These are phyloP conservation scores for Suillus cothurnatus DNA, from an alignment of 768 basidiomycete genomes.

Conservation along the genomic window DNA sequence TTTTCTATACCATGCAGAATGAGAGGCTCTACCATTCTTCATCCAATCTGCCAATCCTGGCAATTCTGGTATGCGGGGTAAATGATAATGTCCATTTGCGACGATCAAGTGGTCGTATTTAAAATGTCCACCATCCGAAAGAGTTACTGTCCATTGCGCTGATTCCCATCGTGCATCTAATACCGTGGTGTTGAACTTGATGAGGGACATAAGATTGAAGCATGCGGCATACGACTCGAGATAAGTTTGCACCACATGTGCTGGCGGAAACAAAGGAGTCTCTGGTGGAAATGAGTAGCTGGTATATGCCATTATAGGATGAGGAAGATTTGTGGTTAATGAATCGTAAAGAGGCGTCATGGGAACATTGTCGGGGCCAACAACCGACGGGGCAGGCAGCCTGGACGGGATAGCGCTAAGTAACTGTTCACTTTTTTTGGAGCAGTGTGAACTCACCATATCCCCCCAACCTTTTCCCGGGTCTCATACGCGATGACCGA, in stretches of 20 bases:
- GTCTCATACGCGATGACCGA: constrained; percentile 63
- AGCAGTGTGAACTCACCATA: constrained; percentile 57
- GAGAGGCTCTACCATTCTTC: constrained; percentile 49
- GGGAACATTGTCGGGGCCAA: constrained; percentile 44
- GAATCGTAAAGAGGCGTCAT: constrained; percentile 77
- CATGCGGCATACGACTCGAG: constrained; percentile 63
- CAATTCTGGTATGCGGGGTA: constrained; percentile 61
- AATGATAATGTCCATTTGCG: constrained; percentile 74
- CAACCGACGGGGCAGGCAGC: constrained; percentile 55
- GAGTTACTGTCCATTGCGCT: constrained; percentile 51
- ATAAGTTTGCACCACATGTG: constrained; percentile 65
- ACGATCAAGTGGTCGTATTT: constrained; percentile 69
- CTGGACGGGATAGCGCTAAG: constrained; percentile 31
- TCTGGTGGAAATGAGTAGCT: constrained; percentile 68
- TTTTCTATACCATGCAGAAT: constrained; percentile 70
- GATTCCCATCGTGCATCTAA: constrained; percentile 42
- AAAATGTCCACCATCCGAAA: constrained; percentile 38
- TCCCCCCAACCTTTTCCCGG: constrained; percentile 66
- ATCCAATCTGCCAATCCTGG: constrained; percentile 68
- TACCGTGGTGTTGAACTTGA: constrained; percentile 66
- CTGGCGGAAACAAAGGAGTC: constrained; percentile 69
- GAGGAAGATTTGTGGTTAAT: constrained; percentile 80
- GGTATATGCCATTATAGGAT: constrained; percentile 73
- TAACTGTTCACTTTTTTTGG: not conserved
- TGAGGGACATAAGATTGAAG: constrained; percentile 61